Conservation (phyloP, 2,329 filamentous ascomycete genomes). For the Juglanconis sp. region DNA sequence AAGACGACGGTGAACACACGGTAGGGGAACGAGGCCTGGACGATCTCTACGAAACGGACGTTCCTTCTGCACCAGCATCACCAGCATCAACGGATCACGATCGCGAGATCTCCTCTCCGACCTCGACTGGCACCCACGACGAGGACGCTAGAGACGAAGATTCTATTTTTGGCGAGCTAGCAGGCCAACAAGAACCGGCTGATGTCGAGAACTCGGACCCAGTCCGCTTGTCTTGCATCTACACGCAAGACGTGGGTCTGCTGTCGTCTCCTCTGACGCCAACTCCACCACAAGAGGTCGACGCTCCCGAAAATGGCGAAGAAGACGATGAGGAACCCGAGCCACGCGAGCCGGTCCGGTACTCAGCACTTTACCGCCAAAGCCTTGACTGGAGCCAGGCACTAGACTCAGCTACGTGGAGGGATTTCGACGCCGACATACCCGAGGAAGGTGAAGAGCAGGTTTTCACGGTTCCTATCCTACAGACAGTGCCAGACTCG, state of each 20-base stretch:
- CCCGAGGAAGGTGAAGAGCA: not conserved
- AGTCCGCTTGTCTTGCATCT: constrained; percentile 10
- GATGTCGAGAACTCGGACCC: not conserved
- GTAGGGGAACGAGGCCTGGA: not conserved
- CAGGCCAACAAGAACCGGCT: not conserved
- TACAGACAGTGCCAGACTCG: not conserved
- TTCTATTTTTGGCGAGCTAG: not conserved
- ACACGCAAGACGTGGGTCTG: not conserved
- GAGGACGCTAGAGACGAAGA: not conserved
- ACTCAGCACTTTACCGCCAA: constrained; percentile 11
- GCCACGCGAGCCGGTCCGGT: constrained; percentile 2
- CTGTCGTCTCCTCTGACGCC: not conserved
- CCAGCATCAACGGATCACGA: constrained; percentile 6
- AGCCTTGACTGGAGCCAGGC: constrained; percentile 7
- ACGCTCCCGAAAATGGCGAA: not conserved
- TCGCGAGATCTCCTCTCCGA: not conserved
- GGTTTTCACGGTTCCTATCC: not conserved
- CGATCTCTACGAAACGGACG: not conserved
- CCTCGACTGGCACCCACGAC: not conserved
- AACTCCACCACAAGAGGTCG: constrained; percentile 4
- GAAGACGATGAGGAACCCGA: not conserved
- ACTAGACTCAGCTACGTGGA: not conserved
- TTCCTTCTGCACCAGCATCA: constrained; percentile 2
- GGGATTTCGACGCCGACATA: not conserved
- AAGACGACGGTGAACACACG: not conserved